Evolutionary conservation across 768 basidiomycete genomes (phyloP).

Genomic region (Lactarius hatsudake): DNA sequence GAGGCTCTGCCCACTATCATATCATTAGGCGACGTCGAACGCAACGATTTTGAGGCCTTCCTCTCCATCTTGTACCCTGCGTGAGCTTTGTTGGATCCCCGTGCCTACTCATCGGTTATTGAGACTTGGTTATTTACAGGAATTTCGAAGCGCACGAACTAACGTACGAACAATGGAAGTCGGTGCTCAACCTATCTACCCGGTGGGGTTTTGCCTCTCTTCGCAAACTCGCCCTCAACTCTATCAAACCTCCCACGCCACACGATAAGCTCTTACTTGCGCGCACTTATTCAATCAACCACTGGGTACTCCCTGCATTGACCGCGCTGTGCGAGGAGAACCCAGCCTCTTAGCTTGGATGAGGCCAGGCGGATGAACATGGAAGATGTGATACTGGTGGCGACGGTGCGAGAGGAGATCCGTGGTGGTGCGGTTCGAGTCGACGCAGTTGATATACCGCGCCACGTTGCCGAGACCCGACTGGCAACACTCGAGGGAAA

Average conservation of each 20-base stretch:
- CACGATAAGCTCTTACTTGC: constrained; percentile 12
- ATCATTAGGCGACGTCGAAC: constrained; percentile 11
- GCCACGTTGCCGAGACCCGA: not conserved
- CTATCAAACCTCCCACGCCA: not conserved
- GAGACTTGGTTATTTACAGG: not conserved
- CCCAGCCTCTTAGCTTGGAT: not conserved
- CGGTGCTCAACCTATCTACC: constrained; percentile 16
- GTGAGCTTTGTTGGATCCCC: constrained; percentile 12
- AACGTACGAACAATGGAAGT: constrained; percentile 13
- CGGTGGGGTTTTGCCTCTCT: constrained; percentile 19
- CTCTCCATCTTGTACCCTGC: constrained; percentile 27
- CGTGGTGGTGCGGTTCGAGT: not conserved
- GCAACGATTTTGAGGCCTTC: constrained; percentile 23
- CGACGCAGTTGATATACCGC: not conserved
- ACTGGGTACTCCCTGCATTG: constrained; percentile 3
- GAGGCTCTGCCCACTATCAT: constrained; percentile 13
- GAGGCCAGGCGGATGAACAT: constrained; percentile 2
- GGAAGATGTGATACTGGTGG: constrained; percentile 4
- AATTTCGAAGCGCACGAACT: constrained; percentile 7
- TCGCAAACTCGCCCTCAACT: constrained; percentile 19
- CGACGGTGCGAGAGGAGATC: constrained; percentile 10
- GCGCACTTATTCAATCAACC: constrained; percentile 2
- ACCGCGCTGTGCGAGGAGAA: constrained; percentile 6
- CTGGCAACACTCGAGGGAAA: not conserved
- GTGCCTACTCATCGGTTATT: not conserved